Evolutionary conservation across 83 land plant species (phyloP), one percentile per base, ranked within the genome.

Genomic region (Picea mariana): DNA sequence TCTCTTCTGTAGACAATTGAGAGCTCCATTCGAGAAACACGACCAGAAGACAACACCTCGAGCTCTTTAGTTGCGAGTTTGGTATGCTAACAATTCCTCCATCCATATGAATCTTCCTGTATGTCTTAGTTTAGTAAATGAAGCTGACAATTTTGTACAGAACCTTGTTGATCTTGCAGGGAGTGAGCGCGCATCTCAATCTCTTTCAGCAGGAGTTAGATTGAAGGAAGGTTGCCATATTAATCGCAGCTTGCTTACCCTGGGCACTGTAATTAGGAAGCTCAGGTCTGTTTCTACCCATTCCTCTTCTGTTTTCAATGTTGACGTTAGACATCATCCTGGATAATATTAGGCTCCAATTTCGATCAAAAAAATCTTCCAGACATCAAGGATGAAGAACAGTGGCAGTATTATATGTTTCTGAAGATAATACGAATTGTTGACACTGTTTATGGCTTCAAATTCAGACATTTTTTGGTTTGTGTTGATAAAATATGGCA

Each of bases 131-230:
- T 27, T n/a, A 52, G 44, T 73, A n/a, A 52, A 73, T 44, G 77
- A 73, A 73, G 77, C 77, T 44, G 44, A 47, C 44, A 42, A 24
- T 84, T 87, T 18, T 77, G 55, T 85, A 78, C 94, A 97, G 99
- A 97, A 93, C 82, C 93, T 97, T 92, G 95, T 97, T 81, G 99
- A 97, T 85, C 86, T 97, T 67, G 99, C 99, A 9, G 99, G 99
- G 52, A 97, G 99, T 84, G 99, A 97, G 84, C 93, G 99, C 55
- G 97, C 97, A 80, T 93, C 99, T 59, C 98, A 93, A 69, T 84
- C 98, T 73, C 81, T 87, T 17, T 87, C 98, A 40, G 91, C 88
- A 77, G 99, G 99, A 27, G 72, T 89, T 21, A 85, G 99, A 82
- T 85, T 97, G 82, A 97, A 97, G 84, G 99, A 97, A 84, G 99